phyloP scores from a whole-genome alignment of 768 basidiomycete species.

The Imleria badia region DNA sequence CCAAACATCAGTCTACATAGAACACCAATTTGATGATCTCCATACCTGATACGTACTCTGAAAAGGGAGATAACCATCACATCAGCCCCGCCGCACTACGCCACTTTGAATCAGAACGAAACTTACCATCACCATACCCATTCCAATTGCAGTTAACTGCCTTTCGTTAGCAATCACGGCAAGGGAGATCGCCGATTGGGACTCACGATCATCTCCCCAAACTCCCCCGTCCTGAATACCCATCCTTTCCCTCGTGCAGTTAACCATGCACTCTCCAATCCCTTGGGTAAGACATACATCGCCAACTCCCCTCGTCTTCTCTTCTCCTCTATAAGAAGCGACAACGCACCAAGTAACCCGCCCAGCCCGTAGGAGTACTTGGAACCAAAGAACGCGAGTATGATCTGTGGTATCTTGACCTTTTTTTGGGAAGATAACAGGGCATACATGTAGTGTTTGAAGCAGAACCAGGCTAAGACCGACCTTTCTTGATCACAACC shows the following conservation, averaged over 20 bases:
- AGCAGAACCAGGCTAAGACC: constrained; percentile 58
- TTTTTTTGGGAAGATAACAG: constrained; percentile 41
- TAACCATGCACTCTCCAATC: constrained; percentile 87
- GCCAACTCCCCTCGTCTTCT: constrained; percentile 88
- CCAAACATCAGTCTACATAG: constrained; percentile 1
- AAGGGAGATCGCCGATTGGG: background rate
- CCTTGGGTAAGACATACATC: constrained; percentile 90
- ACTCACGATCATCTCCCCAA: constrained; percentile 65
- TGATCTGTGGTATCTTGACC: constrained; percentile 41
- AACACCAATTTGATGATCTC: background rate
- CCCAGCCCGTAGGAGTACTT: constrained; percentile 73
- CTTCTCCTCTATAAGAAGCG: constrained; percentile 85
- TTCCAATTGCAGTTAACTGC: constrained; percentile 68
- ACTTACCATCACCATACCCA: constrained; percentile 89
- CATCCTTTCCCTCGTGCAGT: constrained; percentile 72
- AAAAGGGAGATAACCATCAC: constrained; percentile 2
- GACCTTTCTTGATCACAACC: background rate
- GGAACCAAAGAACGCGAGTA: constrained; percentile 59
- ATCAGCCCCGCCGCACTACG: constrained; percentile 3
- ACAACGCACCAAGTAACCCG: constrained; percentile 71
- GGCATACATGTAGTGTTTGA: constrained; percentile 59
- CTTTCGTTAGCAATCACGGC: constrained; percentile 8
- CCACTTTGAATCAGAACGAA: background rate
- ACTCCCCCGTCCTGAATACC: constrained; percentile 68
- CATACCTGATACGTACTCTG: constrained; percentile 76